Base-by-base conservation (phyloP, 345 rosid genomes). In the rapeseed (Brassica napus) region DNA sequence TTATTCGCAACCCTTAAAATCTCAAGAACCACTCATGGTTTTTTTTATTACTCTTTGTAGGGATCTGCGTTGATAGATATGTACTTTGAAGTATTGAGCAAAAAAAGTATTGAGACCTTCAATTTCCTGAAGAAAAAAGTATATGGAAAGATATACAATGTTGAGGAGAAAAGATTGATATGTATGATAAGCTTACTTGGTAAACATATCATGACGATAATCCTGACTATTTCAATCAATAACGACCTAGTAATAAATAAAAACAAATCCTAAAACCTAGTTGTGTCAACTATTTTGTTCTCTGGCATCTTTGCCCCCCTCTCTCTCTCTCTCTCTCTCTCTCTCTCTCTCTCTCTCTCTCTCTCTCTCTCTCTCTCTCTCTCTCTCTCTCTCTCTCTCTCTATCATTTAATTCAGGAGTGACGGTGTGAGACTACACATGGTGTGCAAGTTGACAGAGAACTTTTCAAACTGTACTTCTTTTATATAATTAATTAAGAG, bases 391-490 rank as follows among this genome's bases (percentile, higher is more conserved):
- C 35, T 32, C 8, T 21, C 15, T 39, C 70, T 24, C 35, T 21
- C 30, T 8, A 10, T 32, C 69, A 70, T 70, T 63, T 70, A 63
- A n/a, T 34, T 1, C 42, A 34, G 11, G 14, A 35, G 42, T 23
- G 75, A 69, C 4, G n/a, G 9, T 8, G 30, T 8, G 12, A 57
- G 1, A 59, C 31, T 59, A 23, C 64, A 59, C 64, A 59, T 55
- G 12, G 7, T 9, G 28, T 23, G 52, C 39, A 15, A 68, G 4
- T 76, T 8, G 68, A 76, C 26, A 35, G 16, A 60, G 62, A 37
- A 21, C 49, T 66, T 23, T 37, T 75, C 72, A 75, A 75, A 75
- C 32, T 37, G 7, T 16, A 57, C 42, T 58, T 75, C 5, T 10
- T 55, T 2, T 64, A 32, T 7, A 52, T 52, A 52, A 52, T n/a